Conservation (phyloP, 495 filamentous ascomycete species). For the Penicillium paradoxum region DNA sequence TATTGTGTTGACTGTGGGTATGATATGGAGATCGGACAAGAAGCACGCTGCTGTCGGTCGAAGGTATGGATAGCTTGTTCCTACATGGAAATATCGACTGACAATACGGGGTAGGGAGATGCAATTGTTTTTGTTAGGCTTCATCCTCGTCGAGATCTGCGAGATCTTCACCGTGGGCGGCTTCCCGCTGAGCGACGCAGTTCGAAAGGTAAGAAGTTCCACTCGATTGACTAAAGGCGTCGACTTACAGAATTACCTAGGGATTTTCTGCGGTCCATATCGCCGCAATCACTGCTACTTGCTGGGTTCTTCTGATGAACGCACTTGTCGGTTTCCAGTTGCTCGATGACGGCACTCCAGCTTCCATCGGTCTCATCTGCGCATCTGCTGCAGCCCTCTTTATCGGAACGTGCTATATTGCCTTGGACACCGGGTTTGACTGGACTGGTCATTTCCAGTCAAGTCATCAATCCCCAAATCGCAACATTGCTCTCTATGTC, state of each 20-base stretch:
- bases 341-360: conserved; percentile 84
- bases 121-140: conserved; percentile 85
- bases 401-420: conserved; percentile 91
- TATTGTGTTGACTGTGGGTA: conserved; percentile 57
- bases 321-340: conserved; percentile 89
- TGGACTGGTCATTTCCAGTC: conserved; percentile 74
- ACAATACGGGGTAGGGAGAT: conserved; percentile 64
- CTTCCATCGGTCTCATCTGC: conserved; percentile 72
- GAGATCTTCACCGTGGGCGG: conserved; percentile 94
- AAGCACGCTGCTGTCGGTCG: conserved; percentile 94
- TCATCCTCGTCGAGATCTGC: conserved; percentile 84
- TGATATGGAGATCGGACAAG: conserved; percentile 77
- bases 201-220: conserved; percentile 46
- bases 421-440: conserved; percentile 83
- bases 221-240: background rate
- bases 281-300: conserved; percentile 77
- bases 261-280: conserved; percentile 92
- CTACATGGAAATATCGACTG: background rate
- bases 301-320: conserved; percentile 90
- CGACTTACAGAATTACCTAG: conserved; percentile 34
- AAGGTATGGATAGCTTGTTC: conserved; percentile 53
- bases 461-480: conserved; percentile 52
- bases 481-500: conserved; percentile 84
- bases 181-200: conserved; percentile 65
- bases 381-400: conserved; percentile 68